Evolutionary conservation across 1,284 basidiomycete species (phyloP).

Genomic region (Dichomitus squalens): DNA sequence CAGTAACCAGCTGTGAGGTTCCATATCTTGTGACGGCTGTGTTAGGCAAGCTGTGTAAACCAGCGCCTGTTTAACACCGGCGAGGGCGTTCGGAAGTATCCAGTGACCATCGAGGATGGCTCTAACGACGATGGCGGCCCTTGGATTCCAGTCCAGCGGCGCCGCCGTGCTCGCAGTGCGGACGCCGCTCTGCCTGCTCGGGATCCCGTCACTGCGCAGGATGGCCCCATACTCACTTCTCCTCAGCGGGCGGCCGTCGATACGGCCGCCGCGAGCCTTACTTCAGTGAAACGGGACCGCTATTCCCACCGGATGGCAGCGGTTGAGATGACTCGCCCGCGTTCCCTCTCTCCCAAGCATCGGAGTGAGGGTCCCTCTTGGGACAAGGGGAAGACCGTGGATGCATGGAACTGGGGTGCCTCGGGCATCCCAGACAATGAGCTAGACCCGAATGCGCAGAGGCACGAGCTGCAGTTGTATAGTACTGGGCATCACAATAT

Average conservation of each 20-base stretch:
- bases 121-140: no score
- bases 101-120: conserved; percentile 8
- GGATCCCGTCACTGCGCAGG: conserved; percentile 1
- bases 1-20: no score
- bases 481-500: not conserved
- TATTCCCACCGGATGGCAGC: not conserved
- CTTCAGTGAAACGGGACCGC: not conserved
- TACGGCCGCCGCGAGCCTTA: not conserved
- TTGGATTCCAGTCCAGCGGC: conserved; percentile 2
- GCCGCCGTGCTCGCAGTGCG: not conserved
- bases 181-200: not conserved
- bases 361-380: conserved; percentile 14
- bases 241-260: not conserved
- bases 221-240: not conserved
- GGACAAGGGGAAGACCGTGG: no score
- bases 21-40: no score
- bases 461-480: not conserved
- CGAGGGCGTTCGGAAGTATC: not conserved
- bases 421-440: conserved; percentile 2
- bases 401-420: conserved; percentile 21
- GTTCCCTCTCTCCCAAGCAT: not conserved
- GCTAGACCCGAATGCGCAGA: conserved; percentile 7
- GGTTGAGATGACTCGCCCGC: not conserved
- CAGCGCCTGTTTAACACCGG: no score
- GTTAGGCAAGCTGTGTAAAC: no score